Evolutionary conservation across 768 basidiomycete species (phyloP).

Genomic region (Boletus huronensis): DNA sequence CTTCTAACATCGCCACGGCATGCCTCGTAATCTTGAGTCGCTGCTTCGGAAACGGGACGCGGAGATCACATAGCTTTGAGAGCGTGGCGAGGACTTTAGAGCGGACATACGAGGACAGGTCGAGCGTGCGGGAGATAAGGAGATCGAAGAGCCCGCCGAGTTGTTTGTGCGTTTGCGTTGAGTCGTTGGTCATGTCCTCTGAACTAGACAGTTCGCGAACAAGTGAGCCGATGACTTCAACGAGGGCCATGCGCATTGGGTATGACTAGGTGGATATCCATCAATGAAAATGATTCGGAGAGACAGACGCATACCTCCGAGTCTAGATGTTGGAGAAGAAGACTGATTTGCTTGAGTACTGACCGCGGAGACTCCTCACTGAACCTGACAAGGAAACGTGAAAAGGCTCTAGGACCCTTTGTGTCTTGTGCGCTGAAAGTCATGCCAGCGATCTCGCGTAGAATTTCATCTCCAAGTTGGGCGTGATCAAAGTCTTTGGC

Average conservation of each 20-base stretch:
- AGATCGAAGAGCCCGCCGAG: conserved; percentile 78
- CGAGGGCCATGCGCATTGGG: conserved; percentile 91
- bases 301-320: conserved; percentile 64
- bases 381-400: conserved; percentile 76
- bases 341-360: conserved; percentile 85
- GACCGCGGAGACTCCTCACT: conserved; percentile 76
- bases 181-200: conserved; percentile 44
- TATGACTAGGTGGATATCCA: conserved; percentile 61
- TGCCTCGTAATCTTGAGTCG: conserved; percentile 69
- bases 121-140: conserved; percentile 83
- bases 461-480: conserved; percentile 86
- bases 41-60: conserved; percentile 82
- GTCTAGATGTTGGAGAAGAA: conserved; percentile 83
- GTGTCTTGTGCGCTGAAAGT: conserved; percentile 77
- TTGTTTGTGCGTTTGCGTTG: conserved; percentile 56
- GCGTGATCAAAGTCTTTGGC: conserved; percentile 84
- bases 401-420: conserved; percentile 84
- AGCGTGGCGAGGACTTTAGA: conserved; percentile 80
- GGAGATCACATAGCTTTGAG: conserved; percentile 70
- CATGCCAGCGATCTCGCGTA: conserved; percentile 82
- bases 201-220: conserved; percentile 74
- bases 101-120: conserved; percentile 87
- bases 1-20: conserved; percentile 79
- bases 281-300: neutral
- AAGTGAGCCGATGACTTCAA: conserved; percentile 85